phyloP scores from a whole-genome alignment of 108 stramenopile genomes.

The Cyclostephanos tholiformis region DNA sequence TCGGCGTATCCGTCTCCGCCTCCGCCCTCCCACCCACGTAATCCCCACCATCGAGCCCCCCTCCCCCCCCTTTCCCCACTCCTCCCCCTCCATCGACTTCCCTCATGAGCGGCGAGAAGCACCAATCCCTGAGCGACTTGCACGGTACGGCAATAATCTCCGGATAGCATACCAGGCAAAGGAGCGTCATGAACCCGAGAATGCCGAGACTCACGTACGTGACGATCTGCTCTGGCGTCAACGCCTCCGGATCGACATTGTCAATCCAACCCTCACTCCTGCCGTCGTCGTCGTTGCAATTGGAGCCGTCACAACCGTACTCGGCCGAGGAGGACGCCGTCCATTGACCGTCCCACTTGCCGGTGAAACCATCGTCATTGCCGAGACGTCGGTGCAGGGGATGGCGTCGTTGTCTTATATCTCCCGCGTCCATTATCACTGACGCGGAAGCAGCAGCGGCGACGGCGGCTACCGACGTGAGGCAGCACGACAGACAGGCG shows the following conservation, averaged over 20 bases:
- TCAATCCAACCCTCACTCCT: background rate
- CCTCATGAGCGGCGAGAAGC: background rate
- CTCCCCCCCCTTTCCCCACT: no score
- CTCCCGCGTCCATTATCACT: background rate
- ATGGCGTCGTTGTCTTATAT: background rate
- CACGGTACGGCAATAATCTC: background rate
- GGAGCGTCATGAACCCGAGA: slow-evolving; percentile 10
- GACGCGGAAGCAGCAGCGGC: no score
- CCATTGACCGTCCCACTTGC: slow-evolving; percentile 7
- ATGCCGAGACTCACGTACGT: slow-evolving; percentile 9
- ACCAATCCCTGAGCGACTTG: background rate
- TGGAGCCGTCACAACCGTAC: background rate
- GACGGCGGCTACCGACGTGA: background rate
- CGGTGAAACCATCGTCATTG: background rate
- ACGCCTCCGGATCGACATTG: background rate
- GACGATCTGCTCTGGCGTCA: slow-evolving; percentile 9
- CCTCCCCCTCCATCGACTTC: background rate
- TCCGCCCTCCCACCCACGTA: background rate
- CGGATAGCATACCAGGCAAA: slow-evolving; percentile 10
- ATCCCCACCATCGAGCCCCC: background rate
- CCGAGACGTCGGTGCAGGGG: background rate
- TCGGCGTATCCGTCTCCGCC: background rate
- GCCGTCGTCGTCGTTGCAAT: slow-evolving; percentile 3
- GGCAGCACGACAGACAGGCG: background rate
- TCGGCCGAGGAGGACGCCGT: background rate